These are phyloP conservation scores for Neofusicoccum cordaticola DNA, from an alignment of 2,329 filamentous ascomycete genomes.

Conservation along the genomic window DNA sequence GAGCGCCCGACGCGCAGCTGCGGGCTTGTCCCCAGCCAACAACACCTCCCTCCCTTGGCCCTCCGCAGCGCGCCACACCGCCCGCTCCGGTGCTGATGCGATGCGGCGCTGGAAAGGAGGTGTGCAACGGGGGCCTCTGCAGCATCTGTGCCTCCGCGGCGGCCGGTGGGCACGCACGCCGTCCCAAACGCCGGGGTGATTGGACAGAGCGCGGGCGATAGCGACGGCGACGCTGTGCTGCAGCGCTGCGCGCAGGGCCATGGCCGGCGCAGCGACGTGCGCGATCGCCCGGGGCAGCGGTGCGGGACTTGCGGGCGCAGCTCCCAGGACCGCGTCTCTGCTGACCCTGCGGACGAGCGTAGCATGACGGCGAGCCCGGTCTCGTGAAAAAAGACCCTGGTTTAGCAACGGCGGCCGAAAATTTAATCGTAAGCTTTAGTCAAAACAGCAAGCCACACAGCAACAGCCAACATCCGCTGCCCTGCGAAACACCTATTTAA, in stretches of 20 bases:
- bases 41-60: background rate
- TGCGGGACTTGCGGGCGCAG: background rate
- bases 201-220: background rate
- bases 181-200: background rate
- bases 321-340: background rate
- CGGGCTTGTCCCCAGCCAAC: conserved; percentile 3
- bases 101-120: conserved; percentile 5
- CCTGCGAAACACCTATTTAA: conserved; percentile 8
- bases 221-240: background rate
- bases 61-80: background rate
- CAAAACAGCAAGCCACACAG: conserved; percentile 12
- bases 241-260: background rate
- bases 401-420: conserved; percentile 7
- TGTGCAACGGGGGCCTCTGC: conserved; percentile 7
- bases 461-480: conserved; percentile 6
- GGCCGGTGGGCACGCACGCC: conserved; percentile 2
- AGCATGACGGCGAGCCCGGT: conserved; percentile 9
- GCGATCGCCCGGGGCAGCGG: background rate
- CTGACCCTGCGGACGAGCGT: background rate
- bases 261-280: background rate
- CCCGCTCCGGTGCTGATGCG: background rate
- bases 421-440: conserved; percentile 15
- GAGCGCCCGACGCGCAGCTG: conserved; percentile 10
- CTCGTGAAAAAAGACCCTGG: conserved; percentile 11
- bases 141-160: conserved; percentile 9